Conservation (phyloP, 1,139 yeast species). For the Geotrichum phurueaensis region DNA sequence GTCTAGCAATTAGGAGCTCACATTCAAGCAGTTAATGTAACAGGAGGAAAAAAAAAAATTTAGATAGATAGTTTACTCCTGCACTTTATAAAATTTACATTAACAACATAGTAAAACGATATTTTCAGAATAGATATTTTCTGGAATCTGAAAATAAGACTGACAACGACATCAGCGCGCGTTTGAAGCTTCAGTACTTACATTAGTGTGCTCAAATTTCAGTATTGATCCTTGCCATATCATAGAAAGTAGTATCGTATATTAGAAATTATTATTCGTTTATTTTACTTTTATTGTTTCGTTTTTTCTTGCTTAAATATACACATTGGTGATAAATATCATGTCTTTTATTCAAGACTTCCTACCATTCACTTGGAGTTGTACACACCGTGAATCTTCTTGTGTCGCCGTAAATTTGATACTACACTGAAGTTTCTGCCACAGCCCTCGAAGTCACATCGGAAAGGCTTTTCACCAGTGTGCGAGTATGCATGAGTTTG, state of each 20-base stretch:
- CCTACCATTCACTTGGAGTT: background rate
- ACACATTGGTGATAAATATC: background rate
- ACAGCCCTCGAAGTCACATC: slow-evolving; percentile 62
- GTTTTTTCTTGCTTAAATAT: background rate
- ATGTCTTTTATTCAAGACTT: background rate
- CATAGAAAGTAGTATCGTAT: background rate
- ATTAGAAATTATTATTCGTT: background rate
- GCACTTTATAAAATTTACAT: too few species aligned
- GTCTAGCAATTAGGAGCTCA: too few species aligned
- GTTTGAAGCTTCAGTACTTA: too few species aligned
- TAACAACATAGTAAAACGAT: too few species aligned
- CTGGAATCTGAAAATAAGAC: too few species aligned
- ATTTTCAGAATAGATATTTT: too few species aligned
- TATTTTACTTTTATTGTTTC: background rate
- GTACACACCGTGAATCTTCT: slow-evolving; percentile 46
- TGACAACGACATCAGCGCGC: too few species aligned
- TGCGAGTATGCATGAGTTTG: slow-evolving; percentile 78
- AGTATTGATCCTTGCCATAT: too few species aligned
- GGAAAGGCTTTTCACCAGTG: slow-evolving; percentile 78
- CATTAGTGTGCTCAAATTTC: too few species aligned
- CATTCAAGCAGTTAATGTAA: too few species aligned
- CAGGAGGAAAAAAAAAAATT: too few species aligned
- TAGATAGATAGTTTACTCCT: too few species aligned
- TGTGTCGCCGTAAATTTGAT: slow-evolving; percentile 75
- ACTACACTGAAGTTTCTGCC: slow-evolving; percentile 67